These are phyloP conservation scores for Pythium dissotocum DNA, from an alignment of 352 stramenopile genomes.

Conservation along the genomic window DNA sequence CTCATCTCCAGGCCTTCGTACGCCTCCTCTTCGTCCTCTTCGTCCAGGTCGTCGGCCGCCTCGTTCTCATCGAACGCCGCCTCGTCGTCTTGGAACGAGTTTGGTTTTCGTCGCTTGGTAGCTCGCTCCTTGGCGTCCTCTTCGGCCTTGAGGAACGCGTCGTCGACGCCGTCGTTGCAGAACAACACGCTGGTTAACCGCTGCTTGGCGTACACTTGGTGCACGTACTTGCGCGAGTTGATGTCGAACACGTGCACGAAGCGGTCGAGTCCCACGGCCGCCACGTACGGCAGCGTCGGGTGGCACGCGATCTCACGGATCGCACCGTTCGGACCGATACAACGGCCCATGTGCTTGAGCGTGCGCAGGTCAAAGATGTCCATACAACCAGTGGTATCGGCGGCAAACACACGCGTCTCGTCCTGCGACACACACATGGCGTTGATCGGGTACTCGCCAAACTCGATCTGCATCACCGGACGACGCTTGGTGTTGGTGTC, in stretches of 20 bases:
- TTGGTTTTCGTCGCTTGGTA: conserved; percentile 53
- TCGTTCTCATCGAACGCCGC: conserved; percentile 41
- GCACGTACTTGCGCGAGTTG: conserved; percentile 72
- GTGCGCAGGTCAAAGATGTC: conserved; percentile 89
- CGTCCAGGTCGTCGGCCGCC: conserved; percentile 42
- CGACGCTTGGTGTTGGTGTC: conserved; percentile 86
- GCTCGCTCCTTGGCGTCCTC: conserved; percentile 33
- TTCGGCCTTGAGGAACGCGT: conserved; percentile 35
- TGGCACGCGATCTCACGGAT: conserved; percentile 90
- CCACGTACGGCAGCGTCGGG: conserved; percentile 88
- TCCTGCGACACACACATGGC: conserved; percentile 69
- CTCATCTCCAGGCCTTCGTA: conserved; percentile 86
- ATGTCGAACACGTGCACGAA: conserved; percentile 94
- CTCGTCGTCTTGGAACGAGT: conserved; percentile 34
- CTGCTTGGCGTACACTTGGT: conserved; percentile 84
- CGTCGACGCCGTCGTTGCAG: conserved; percentile 77
- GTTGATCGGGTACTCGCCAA: conserved; percentile 75
- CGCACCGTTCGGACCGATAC: conserved; percentile 87
- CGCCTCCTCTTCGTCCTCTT: conserved; percentile 75
- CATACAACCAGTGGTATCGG: conserved; percentile 89
- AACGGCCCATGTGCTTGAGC: conserved; percentile 84
- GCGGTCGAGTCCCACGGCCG: conserved; percentile 91
- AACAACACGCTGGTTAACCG: conserved; percentile 92
- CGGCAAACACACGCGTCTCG: conserved; percentile 81
- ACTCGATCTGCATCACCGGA: conserved; percentile 69